Evolutionary conservation across 768 basidiomycete species (phyloP), one percentile per base, ranked within the genome.

Genomic region (Trametes meyenii): DNA sequence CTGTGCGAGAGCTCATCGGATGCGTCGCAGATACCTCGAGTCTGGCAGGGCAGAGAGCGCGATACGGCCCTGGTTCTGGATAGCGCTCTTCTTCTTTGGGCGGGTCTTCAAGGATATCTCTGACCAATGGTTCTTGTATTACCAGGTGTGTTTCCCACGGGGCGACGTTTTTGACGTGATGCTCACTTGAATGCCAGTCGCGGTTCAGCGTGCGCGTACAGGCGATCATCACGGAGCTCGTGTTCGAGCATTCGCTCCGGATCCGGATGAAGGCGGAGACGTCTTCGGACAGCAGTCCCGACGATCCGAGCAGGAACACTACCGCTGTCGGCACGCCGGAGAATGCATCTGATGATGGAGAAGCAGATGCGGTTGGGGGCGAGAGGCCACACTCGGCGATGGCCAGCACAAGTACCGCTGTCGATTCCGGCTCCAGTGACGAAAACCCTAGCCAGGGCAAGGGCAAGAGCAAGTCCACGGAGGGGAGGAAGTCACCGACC

Each of bases 181-280:
- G n/a, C n/a, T 43, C 24, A 33, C 36, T 51, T 40, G 55, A 50
- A n/a, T 49, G 16, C 1, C 48, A 16, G 38, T 42, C 33, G 14
- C 29, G 21, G 6, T 17, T 50, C 45, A 60, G 80, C 19, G 77
- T 80, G n/a, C 75, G 77, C n/a, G 53, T 67, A 5, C 78, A 82
- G 64, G 74, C 73, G 12, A 69, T 88, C 63, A 58, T 82, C 63
- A 80, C 81, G 26, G 80, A 81, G 60, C 75, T 84, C 8, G 65
- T 85, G 14, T 84, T 83, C 66, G 78, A 81, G 59, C 83, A 84
- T 59, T 72, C 83, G 1, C 73, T 85, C 1, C 74, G 81, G 26
- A 78, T 84, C 29, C 74, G 82, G n/a, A 73, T 82, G 73, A 82
- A 79, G 52, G 76, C 81, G 21, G 82, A 59, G 59, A 60, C 55